phyloP scores from a whole-genome alignment of 2,329 filamentous ascomycete species.

The Blumeria graminis region DNA sequence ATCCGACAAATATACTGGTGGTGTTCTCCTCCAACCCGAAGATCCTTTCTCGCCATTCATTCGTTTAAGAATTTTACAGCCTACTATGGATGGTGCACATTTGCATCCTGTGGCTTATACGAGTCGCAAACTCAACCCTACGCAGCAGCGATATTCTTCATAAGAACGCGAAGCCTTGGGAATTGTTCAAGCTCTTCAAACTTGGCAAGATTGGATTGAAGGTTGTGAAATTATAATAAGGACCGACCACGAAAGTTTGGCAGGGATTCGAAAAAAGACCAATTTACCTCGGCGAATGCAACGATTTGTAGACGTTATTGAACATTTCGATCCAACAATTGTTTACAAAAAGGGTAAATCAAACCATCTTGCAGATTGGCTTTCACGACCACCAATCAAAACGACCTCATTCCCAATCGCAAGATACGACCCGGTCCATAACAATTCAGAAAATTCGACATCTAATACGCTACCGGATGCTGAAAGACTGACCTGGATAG shows the following conservation, averaged over 20 bases:
- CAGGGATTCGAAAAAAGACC: not conserved
- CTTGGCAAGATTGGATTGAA: slow-evolving; percentile 1
- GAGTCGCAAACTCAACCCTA: not conserved
- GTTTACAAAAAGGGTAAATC: not conserved
- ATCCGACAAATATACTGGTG: not conserved
- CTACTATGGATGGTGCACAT: not conserved
- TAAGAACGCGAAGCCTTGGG: not conserved
- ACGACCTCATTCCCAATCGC: not conserved
- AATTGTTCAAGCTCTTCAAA: not conserved
- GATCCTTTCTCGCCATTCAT: not conserved
- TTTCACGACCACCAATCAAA: not conserved
- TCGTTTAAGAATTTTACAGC: not conserved
- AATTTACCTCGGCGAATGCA: not conserved
- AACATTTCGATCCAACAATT: slow-evolving; percentile 1
- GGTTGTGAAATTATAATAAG: not conserved
- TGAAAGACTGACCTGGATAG: not conserved
- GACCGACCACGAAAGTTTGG: not conserved
- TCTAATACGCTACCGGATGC: not conserved
- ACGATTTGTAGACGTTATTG: not conserved
- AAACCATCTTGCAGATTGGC: not conserved
- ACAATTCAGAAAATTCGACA: not conserved
- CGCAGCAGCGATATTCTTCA: not conserved
- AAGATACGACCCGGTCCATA: not conserved
- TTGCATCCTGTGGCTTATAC: not conserved
- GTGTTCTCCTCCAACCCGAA: not conserved